These are phyloP conservation scores for Solanum hybrid DNA, from an alignment of 305 asterid genomes.

Conservation along the genomic window DNA sequence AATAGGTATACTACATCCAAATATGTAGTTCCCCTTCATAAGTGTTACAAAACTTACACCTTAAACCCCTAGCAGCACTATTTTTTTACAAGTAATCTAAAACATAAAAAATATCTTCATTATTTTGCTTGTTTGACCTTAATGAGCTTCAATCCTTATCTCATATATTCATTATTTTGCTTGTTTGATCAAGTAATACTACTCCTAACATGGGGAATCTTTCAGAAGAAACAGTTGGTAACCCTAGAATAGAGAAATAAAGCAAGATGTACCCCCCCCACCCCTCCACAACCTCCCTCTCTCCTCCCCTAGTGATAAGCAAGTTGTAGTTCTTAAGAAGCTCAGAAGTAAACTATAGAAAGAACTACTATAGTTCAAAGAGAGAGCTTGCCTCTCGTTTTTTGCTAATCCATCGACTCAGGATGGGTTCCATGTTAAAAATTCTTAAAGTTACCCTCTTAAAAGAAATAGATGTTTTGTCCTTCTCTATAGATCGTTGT, in stretches of 20 bases:
- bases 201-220: neutral
- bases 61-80: neutral
- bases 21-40: neutral
- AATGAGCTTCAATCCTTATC: neutral
- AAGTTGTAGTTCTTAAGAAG: neutral
- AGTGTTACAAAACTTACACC: neutral
- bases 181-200: neutral
- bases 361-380: neutral
- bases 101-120: neutral
- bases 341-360: neutral
- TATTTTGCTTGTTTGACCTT: neutral
- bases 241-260: neutral
- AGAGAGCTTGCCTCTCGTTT: neutral
- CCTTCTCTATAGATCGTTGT: neutral
- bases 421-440: neutral
- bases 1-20: neutral
- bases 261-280: neutral
- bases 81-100: neutral
- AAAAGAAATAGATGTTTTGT: neutral
- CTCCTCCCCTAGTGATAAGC: neutral
- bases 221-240: neutral
- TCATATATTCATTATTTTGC: neutral
- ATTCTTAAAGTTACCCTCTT: neutral
- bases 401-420: neutral
- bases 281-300: neutral